Conservation (phyloP, 2,329 filamentous ascomycete genomes). For the Cephalotrichum gorgonifer region DNA sequence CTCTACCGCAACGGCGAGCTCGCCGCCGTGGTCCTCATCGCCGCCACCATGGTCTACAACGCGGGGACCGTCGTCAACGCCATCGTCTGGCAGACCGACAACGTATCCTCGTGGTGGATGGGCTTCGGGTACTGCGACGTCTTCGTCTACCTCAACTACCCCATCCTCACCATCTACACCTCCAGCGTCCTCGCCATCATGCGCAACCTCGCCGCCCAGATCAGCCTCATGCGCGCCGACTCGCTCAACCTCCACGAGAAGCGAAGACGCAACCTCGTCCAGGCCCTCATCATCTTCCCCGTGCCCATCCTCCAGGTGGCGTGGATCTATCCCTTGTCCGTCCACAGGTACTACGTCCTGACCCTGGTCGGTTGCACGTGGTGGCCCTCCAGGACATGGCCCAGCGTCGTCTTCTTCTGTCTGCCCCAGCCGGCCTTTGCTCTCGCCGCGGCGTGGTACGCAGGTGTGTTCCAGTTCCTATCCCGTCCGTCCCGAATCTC, state of each 20-base stretch:
- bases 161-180: slow-evolving; percentile 36
- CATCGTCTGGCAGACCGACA: slow-evolving; percentile 41
- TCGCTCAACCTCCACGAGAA: slow-evolving; percentile 29
- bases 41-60: slow-evolving; percentile 34
- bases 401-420: slow-evolving; percentile 36
- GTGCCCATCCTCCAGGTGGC: slow-evolving; percentile 37
- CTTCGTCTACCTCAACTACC: slow-evolving; percentile 31
- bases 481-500: background rate
- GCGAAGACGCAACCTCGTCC: slow-evolving; percentile 28
- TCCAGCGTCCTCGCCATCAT: slow-evolving; percentile 45
- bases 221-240: slow-evolving; percentile 31
- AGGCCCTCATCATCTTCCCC: slow-evolving; percentile 45
- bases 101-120: slow-evolving; percentile 38
- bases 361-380: slow-evolving; percentile 40
- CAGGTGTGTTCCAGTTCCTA: slow-evolving; percentile 22
- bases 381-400: slow-evolving; percentile 32
- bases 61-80: slow-evolving; percentile 37
- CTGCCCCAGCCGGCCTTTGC: slow-evolving; percentile 33
- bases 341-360: slow-evolving; percentile 37
- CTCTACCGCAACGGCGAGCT: slow-evolving; percentile 44
- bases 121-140: slow-evolving; percentile 45
- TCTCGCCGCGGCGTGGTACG: slow-evolving; percentile 32
- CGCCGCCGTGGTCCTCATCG: slow-evolving; percentile 38
- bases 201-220: slow-evolving; percentile 39
- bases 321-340: slow-evolving; percentile 35